Percentiles rank a stretch among this genome's conserved stretches.
These are phyloP conservation scores for Apiospora koreana DNA, from an alignment of 2,329 filamentous ascomycete genomes.

Conservation along the genomic window DNA sequence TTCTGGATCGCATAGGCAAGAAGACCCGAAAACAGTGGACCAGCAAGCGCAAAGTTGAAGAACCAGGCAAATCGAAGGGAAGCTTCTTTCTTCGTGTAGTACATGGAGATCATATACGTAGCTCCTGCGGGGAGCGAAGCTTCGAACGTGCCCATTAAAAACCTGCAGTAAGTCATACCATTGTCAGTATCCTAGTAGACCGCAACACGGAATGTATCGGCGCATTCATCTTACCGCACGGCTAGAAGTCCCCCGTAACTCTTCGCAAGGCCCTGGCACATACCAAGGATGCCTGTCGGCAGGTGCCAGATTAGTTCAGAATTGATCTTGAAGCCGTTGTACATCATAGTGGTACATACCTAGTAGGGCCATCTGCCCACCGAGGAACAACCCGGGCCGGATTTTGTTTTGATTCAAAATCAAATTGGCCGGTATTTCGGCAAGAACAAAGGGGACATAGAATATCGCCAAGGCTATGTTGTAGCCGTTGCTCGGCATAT, in stretches of 20 bases:
- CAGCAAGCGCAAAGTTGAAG: constrained; percentile 39
- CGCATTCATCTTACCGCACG: constrained; percentile 18
- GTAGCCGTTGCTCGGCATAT: constrained; percentile 42
- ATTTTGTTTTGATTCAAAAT: constrained; percentile 41
- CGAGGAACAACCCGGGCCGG: constrained; percentile 38
- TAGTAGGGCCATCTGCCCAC: constrained; percentile 42
- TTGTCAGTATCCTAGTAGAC: background rate
- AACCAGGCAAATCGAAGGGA: constrained; percentile 32
- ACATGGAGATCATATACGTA: constrained; percentile 31
- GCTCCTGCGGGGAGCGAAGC: constrained; percentile 31
- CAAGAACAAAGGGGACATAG: constrained; percentile 46
- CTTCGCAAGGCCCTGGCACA: constrained; percentile 41
- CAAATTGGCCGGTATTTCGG: constrained; percentile 48
- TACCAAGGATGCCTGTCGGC: constrained; percentile 38
- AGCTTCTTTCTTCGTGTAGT: constrained; percentile 29
- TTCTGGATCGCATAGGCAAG: constrained; percentile 43
- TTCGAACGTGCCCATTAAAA: constrained; percentile 82
- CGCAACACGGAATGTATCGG: background rate
- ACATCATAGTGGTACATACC: constrained; percentile 26
- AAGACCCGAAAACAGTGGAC: constrained; percentile 40
- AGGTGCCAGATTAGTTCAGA: background rate
- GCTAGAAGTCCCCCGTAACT: constrained; percentile 39
- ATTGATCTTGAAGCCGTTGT: background rate
- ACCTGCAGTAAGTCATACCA: constrained; percentile 2
- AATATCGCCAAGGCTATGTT: constrained; percentile 39